Evolutionary conservation across 345 rosid species (phyloP).

Genomic region (Geranium rotundifolium): DNA sequence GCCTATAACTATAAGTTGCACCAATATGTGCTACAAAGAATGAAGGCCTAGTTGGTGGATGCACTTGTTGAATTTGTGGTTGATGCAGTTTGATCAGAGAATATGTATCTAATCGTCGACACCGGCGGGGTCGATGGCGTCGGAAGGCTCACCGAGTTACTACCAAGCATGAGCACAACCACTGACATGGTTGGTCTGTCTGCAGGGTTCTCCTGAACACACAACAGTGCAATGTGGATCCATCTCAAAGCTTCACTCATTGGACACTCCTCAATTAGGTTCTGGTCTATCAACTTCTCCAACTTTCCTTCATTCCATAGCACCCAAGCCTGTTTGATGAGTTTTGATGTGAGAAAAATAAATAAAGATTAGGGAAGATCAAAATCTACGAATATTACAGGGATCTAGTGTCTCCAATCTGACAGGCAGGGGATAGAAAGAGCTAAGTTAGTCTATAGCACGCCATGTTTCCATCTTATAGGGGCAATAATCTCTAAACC

Average conservation of each 20-base stretch:
- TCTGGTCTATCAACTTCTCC: slow-evolving; percentile 20
- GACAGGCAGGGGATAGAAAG: no score
- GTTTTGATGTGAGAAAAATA: not conserved
- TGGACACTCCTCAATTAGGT: slow-evolving; percentile 14
- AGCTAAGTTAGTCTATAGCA: no score
- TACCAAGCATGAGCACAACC: slow-evolving; percentile 38
- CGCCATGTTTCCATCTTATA: no score
- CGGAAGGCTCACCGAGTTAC: slow-evolving; percentile 25
- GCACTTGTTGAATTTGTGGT: slow-evolving; percentile 4
- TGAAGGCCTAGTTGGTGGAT: not conserved
- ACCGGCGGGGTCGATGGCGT: slow-evolving; percentile 17
- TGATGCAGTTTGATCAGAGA: slow-evolving; percentile 15
- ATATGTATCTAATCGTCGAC: not conserved
- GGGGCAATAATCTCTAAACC: no score
- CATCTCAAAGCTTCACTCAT: slow-evolving; percentile 24
- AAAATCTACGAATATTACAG: no score
- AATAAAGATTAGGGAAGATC: no score
- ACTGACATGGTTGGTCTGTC: slow-evolving; percentile 37
- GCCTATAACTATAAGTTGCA: no score
- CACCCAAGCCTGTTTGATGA: slow-evolving; percentile 28
- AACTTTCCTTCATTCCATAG: slow-evolving; percentile 26
- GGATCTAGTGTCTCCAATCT: no score
- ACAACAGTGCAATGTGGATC: slow-evolving; percentile 29
- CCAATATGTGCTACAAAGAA: no score
- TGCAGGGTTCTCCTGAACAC: slow-evolving; percentile 32